Base-by-base conservation (phyloP, 495 filamentous ascomycete species). In the Aspergillus baeticus region DNA sequence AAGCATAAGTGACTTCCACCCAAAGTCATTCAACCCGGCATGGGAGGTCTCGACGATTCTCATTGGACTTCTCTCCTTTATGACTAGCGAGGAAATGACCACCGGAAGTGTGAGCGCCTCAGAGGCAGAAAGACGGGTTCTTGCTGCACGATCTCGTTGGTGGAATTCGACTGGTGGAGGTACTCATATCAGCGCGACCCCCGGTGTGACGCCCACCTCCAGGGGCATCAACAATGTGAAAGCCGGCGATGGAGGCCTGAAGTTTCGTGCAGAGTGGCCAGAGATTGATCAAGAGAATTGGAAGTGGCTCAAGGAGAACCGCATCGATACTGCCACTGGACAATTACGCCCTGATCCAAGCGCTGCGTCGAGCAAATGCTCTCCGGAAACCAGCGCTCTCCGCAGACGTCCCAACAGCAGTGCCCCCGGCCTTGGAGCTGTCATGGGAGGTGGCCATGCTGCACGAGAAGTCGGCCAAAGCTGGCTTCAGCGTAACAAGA, bases 71-170 rank as follows among this genome's bases (percentile, higher is more conserved):
- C 79, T 97, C 53, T 92, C 87, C 37, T 98, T 98, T 71, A 98
- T 98, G 94, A 98, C 93, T 3, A 90, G 88, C 57, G 93, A 98
- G 65, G 94, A 98, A 74, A 97, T 98, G 92, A 98, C 94, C 1
- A 98, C 95, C 1, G 94, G 94, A 4, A 90, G 86, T 37, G 84
- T 98, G n/a, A 85, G 85, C 33, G 90, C 87, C 6, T 84, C 84
- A 7, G 87, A 92, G 37, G 71, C 80, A 13, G 92, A 98, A 75
- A 84, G 94, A 31, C 86, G 84, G 68, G 81, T 86, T 59, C 84
- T 88, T 20, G 92, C 94, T 1, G 82, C 81, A 10, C 81, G 90
- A 47, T 90, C 89, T 3, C 75, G 90, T 41, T 98, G 94, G 94
- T 98, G 94, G 94, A 98, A 98, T 70, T 87, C 84, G 23, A 98